Evolutionary conservation across 768 basidiomycete genomes (phyloP).

Genomic region (Suillus lakei): DNA sequence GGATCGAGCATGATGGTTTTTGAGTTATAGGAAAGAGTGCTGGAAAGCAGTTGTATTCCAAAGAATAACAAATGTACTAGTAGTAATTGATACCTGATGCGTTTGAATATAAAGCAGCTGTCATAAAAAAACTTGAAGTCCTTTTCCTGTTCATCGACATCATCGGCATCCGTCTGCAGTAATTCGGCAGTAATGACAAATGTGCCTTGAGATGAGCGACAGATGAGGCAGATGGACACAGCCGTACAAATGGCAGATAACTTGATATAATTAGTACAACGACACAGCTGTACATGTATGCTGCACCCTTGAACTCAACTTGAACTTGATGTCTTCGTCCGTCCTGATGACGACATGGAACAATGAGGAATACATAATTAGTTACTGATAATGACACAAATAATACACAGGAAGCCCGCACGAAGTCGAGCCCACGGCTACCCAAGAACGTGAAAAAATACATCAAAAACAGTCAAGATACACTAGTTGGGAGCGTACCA

Average conservation of each 20-base stretch:
- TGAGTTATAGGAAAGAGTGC: background rate
- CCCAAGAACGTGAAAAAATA: background rate
- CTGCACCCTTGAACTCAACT: too few species aligned
- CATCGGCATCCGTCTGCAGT: too few species aligned
- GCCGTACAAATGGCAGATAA: background rate
- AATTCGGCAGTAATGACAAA: background rate
- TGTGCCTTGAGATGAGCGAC: background rate
- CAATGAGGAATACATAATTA: background rate
- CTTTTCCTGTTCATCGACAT: too few species aligned
- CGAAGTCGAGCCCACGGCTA: too few species aligned
- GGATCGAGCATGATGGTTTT: background rate
- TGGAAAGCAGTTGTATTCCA: background rate
- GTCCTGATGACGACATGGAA: background rate
- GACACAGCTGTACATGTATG: background rate
- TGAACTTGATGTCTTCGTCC: background rate
- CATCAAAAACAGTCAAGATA: background rate
- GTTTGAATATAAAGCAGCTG: background rate
- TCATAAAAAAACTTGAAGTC: background rate
- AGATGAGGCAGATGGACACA: too few species aligned
- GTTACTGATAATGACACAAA: background rate
- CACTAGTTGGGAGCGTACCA: conserved; percentile 43
- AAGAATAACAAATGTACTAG: background rate
- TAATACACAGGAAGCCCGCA: background rate
- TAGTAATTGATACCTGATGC: background rate
- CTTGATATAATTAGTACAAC: background rate